phyloP scores from a whole-genome alignment of 495 filamentous ascomycete species.

The Neurospora tetrasperma region DNA sequence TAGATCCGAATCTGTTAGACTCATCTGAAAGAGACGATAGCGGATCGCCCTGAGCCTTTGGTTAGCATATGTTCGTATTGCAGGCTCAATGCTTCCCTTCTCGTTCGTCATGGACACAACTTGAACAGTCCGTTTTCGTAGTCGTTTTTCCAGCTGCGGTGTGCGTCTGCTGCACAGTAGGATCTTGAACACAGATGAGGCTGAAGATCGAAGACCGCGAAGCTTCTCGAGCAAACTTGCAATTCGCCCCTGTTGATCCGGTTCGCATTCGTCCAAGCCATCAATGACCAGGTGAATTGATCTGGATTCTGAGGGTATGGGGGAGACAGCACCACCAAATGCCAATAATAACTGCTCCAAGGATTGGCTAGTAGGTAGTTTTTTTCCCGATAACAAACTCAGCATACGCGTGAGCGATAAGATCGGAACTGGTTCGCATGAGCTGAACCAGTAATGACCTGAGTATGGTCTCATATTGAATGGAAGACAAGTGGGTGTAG shows the following conservation, averaged over 20 bases:
- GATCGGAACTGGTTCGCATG: constrained; percentile 11
- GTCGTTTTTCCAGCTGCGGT: constrained; percentile 6
- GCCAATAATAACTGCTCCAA: constrained; percentile 16
- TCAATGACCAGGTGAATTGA: constrained; percentile 15
- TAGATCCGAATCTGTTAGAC: constrained; percentile 7
- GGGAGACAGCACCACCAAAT: background rate
- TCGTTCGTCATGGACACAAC: constrained; percentile 21
- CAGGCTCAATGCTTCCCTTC: constrained; percentile 10
- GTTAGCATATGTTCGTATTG: constrained; percentile 14
- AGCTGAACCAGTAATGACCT: constrained; percentile 22
- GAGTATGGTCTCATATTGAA: constrained; percentile 20
- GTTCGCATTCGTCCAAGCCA: constrained; percentile 22
- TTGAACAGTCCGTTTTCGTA: background rate
- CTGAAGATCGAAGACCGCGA: background rate
- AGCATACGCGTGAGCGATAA: constrained; percentile 18
- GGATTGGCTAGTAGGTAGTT: constrained; percentile 2
- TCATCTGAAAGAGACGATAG: constrained; percentile 12
- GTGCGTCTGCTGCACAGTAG: constrained; percentile 15
- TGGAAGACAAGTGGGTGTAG: constrained; percentile 20
- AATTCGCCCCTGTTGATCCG: constrained; percentile 15
- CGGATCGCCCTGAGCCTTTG: constrained; percentile 9
- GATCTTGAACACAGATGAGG: constrained; percentile 13
- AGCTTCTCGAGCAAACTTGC: constrained; percentile 14
- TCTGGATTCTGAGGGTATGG: background rate
- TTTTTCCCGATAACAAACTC: constrained; percentile 13